Evolutionary conservation across 176 grass and related monocot genomes (phyloP).

Genomic region (Oryza longistaminata): DNA sequence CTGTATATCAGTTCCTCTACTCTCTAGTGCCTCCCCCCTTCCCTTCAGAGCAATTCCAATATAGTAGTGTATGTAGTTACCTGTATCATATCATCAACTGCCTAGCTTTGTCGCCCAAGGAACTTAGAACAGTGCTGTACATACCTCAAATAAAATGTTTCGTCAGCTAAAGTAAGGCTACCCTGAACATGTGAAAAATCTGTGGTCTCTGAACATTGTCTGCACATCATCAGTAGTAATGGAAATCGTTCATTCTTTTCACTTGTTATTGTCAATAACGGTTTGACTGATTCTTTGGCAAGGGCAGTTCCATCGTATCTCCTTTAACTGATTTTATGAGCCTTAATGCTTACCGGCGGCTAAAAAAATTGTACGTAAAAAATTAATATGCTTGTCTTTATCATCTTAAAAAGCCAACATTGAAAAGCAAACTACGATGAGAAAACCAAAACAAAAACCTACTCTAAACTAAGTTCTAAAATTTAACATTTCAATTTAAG

Average conservation of each 20-base stretch:
- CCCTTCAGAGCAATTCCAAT: conserved; percentile 6
- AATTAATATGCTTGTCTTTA: too few species aligned
- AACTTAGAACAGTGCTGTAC: conserved; percentile 46
- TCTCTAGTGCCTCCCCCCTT: not conserved
- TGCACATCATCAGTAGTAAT: not conserved
- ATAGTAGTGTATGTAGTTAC: conserved; percentile 23
- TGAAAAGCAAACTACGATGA: too few species aligned
- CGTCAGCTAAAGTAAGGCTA: conserved; percentile 16
- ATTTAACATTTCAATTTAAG: too few species aligned
- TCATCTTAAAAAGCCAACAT: too few species aligned
- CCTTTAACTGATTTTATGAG: too few species aligned
- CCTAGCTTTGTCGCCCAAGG: conserved; percentile 12
- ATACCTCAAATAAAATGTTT: conserved; percentile 47
- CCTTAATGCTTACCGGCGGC: too few species aligned
- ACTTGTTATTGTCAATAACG: not conserved
- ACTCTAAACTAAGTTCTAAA: too few species aligned
- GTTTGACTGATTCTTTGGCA: not conserved
- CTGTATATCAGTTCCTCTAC: conserved; percentile 1
- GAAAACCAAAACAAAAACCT: too few species aligned
- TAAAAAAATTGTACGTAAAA: too few species aligned
- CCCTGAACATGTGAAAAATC: not conserved
- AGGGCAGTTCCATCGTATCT: not conserved
- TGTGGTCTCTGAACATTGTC: not conserved
- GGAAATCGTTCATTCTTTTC: not conserved
- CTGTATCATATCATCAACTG: conserved; percentile 30